Conservation (phyloP, 768 basidiomycete genomes). For the Myochromella boudieri region DNA sequence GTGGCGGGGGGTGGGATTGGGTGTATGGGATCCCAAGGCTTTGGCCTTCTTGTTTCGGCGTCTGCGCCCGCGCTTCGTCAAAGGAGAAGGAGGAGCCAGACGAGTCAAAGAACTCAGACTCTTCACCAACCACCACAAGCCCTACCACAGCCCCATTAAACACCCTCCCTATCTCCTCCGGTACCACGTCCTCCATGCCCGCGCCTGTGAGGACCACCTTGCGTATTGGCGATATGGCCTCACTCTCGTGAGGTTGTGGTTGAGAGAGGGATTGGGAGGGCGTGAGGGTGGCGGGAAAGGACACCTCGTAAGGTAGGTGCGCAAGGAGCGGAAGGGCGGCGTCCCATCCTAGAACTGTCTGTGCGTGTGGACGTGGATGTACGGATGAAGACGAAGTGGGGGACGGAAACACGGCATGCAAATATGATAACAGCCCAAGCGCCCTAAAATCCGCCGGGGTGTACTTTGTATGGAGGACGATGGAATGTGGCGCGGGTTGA, state of each 20-base stretch:
- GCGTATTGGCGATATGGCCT: no score
- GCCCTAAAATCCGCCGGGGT: slow-evolving; percentile 70
- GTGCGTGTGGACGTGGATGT: slow-evolving; percentile 25
- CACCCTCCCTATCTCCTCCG: slow-evolving; percentile 65
- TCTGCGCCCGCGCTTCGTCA: neutral
- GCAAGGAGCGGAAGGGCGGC: slow-evolving; percentile 67
- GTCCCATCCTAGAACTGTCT: slow-evolving; percentile 60
- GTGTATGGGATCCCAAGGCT: slow-evolving; percentile 68
- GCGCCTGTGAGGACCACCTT: slow-evolving; percentile 67
- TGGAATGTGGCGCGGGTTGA: slow-evolving; percentile 42
- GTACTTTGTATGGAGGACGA: slow-evolving; percentile 40
- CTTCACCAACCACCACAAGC: slow-evolving; percentile 44
- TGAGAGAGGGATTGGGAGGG: no score
- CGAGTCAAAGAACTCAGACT: no score
- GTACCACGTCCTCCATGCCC: slow-evolving; percentile 77
- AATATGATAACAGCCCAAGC: slow-evolving; percentile 73
- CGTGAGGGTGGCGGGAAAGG: slow-evolving; percentile 55
- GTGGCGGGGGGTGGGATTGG: slow-evolving; percentile 53
- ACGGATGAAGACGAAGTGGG: slow-evolving; percentile 15
- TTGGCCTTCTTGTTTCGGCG: no score
- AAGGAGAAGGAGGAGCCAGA: neutral
- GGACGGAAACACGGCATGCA: slow-evolving; percentile 60
- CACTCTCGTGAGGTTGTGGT: no score
- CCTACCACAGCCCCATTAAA: slow-evolving; percentile 83
- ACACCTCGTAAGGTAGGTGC: slow-evolving; percentile 70